These are phyloP conservation scores for Piper betle DNA, from an alignment of 164 flowering plant species.

Conservation along the genomic window DNA sequence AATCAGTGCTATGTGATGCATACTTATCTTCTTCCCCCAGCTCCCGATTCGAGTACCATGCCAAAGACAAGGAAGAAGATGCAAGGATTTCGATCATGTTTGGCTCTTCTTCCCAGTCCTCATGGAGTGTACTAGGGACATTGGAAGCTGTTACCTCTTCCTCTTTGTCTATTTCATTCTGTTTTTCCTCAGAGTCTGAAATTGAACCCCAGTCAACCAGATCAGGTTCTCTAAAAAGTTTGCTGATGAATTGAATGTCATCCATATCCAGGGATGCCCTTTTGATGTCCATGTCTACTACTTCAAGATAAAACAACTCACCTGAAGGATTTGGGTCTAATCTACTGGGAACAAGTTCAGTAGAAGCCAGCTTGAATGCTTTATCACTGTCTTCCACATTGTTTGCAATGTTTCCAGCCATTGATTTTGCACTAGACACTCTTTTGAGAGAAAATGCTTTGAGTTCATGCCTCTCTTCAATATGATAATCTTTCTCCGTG, in stretches of 20 bases:
- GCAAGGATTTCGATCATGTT: neutral
- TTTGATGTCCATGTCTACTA: conserved; percentile 13
- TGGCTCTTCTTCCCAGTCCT: conserved; percentile 2
- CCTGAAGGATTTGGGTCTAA: conserved; percentile 4
- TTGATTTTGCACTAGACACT: too few relatives aligned
- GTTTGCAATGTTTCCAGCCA: too few relatives aligned
- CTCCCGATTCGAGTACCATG: neutral
- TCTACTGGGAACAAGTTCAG: conserved; percentile 4
- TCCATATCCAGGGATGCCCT: conserved; percentile 5
- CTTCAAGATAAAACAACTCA: conserved; percentile 10
- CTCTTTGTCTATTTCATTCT: neutral
- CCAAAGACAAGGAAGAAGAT: neutral
- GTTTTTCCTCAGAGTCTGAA: too few relatives aligned
- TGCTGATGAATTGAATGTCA: conserved; percentile 12
- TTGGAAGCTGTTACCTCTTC: neutral
- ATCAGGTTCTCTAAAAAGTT: neutral
- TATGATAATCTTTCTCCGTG: too few relatives aligned
- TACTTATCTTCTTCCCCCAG: neutral
- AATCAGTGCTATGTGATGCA: neutral
- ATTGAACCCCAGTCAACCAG: too few relatives aligned
- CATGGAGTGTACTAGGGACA: conserved; percentile 1
- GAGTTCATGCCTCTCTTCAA: too few relatives aligned
- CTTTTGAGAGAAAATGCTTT: too few relatives aligned
- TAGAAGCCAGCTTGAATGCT: conserved; percentile 1
- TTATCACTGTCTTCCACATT: too few relatives aligned